phyloP scores from a whole-genome alignment of 257 asterid species.

The Ajuga chamaepitys region DNA sequence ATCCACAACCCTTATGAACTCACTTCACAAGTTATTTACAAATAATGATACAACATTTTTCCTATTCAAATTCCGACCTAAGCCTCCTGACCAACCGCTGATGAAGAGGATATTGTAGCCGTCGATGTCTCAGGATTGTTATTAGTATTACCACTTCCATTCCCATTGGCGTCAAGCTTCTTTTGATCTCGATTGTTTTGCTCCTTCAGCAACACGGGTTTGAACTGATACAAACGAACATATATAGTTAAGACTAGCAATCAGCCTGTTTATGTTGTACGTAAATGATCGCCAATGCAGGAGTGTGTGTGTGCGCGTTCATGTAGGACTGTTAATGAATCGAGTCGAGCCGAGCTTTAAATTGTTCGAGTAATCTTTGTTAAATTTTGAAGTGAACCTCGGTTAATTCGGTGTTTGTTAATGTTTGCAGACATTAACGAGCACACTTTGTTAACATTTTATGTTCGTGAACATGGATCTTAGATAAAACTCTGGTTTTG shows the following conservation, averaged over 20 bases:
- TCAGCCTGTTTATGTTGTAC: background rate
- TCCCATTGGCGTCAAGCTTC: constrained; percentile 41
- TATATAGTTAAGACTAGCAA: constrained; percentile 13
- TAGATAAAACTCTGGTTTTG: too few relatives aligned
- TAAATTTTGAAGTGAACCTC: too few relatives aligned
- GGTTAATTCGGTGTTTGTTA: too few relatives aligned
- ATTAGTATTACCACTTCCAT: constrained; percentile 17
- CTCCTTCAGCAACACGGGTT: constrained; percentile 81
- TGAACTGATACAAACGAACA: constrained; percentile 44
- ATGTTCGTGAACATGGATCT: too few relatives aligned
- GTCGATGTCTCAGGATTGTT: constrained; percentile 20
- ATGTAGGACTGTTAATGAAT: too few relatives aligned
- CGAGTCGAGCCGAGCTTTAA: too few relatives aligned
- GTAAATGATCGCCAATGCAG: too few relatives aligned
- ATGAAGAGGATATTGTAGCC: constrained; percentile 30
- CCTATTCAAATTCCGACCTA: constrained; percentile 9
- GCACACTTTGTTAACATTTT: too few relatives aligned
- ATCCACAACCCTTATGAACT: too few relatives aligned
- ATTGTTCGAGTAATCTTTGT: too few relatives aligned
- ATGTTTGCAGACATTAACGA: too few relatives aligned
- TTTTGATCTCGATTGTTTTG: constrained; percentile 31
- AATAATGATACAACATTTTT: constrained; percentile 3
- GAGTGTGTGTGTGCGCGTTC: too few relatives aligned
- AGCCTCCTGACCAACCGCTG: constrained; percentile 32
- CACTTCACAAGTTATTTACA: constrained; percentile 4